phyloP scores from a whole-genome alignment of 805 yeast species.

The Metahyphopichia silvanorum region DNA sequence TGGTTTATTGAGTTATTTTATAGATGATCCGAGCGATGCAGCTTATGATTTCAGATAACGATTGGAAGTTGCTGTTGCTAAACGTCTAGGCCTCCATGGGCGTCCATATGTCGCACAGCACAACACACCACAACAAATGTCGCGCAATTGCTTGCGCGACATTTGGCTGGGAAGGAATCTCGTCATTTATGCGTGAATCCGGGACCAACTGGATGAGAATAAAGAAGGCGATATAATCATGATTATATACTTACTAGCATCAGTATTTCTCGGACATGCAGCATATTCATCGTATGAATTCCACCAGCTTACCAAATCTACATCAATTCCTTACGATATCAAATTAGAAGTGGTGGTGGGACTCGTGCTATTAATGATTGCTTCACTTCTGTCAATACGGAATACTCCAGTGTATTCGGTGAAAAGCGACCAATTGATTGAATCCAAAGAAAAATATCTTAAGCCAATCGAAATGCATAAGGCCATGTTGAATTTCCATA shows the following conservation, averaged over 20 bases:
- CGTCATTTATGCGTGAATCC: too few relatives aligned
- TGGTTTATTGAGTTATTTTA: too few relatives aligned
- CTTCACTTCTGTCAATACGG: conserved; percentile 30
- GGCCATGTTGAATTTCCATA: conserved; percentile 47
- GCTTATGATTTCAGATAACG: too few relatives aligned
- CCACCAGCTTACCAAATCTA: conserved; percentile 34
- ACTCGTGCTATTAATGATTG: conserved; percentile 39
- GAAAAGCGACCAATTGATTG: conserved; percentile 8
- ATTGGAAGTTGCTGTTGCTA: too few relatives aligned
- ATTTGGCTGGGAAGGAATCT: too few relatives aligned
- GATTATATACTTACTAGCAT: conserved; percentile 12
- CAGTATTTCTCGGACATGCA: conserved; percentile 38
- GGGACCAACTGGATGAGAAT: too few relatives aligned
- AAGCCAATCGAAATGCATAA: conserved; percentile 44
- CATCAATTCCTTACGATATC: conserved; percentile 41
- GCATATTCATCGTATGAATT: conserved; percentile 55
- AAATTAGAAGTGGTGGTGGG: conserved; percentile 50
- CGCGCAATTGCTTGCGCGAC: too few relatives aligned
- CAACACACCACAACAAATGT: too few relatives aligned
- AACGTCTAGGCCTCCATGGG: too few relatives aligned
- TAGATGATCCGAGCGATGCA: too few relatives aligned
- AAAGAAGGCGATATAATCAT: too few relatives aligned
- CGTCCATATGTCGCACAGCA: too few relatives aligned
- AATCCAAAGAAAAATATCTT: conserved; percentile 31
- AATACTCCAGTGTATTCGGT: conserved; percentile 16